Conservation (phyloP, 1,284 basidiomycete genomes). For the Inonotus hispidus region DNA sequence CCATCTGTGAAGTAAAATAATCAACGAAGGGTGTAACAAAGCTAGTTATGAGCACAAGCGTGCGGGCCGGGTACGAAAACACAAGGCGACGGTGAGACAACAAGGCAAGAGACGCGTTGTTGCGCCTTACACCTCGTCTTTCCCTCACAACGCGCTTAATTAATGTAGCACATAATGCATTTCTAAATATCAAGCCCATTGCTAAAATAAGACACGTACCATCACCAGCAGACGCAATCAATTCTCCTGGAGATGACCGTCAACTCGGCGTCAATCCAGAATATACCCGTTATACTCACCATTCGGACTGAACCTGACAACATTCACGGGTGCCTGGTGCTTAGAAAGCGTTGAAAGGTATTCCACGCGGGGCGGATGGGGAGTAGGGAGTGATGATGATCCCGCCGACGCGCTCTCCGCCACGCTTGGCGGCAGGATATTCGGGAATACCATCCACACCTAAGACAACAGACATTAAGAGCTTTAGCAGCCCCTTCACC, state of each 20-base stretch:
- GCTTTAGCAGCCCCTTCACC: slow-evolving; percentile 1
- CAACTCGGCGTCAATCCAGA: slow-evolving; percentile 6
- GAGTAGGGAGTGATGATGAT: slow-evolving; percentile 34
- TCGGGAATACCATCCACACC: slow-evolving; percentile 94
- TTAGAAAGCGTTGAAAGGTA: slow-evolving; percentile 92
- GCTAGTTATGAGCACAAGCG: neutral
- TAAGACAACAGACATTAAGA: slow-evolving; percentile 28
- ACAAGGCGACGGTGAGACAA: neutral
- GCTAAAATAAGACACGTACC: slow-evolving; percentile 49
- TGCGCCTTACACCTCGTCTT: neutral
- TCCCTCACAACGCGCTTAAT: neutral
- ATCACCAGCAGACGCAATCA: slow-evolving; percentile 91
- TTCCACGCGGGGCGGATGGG: slow-evolving; percentile 86
- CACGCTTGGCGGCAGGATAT: slow-evolving; percentile 68
- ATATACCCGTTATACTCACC: slow-evolving; percentile 48
- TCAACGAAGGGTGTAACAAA: slow-evolving; percentile 16
- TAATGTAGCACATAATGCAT: neutral
- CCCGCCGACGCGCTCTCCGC: slow-evolving; percentile 42
- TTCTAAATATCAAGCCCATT: neutral
- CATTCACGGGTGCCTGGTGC: slow-evolving; percentile 95
- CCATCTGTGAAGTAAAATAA: slow-evolving; percentile 58
- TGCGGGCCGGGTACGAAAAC: neutral
- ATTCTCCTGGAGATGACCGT: slow-evolving; percentile 52
- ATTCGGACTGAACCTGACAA: slow-evolving; percentile 92
- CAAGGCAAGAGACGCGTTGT: neutral